Base-by-base conservation (phyloP, 192 early-diverging fungal species). In the Allomyces macrogynus region DNA sequence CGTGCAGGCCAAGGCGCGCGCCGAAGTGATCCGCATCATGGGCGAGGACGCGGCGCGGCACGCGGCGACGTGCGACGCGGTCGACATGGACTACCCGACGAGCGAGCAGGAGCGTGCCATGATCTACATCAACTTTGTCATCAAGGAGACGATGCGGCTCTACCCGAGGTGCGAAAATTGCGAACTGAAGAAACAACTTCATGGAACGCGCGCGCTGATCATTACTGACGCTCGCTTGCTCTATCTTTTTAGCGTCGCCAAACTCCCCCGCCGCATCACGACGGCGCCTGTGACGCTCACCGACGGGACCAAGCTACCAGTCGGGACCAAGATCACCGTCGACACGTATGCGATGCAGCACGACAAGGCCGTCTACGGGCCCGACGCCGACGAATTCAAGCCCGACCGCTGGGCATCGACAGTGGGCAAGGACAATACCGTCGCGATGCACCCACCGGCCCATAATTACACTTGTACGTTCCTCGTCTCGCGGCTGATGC, bases 1-100 rank as follows among this genome's bases (percentile, higher is more conserved):
- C 4, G 73, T 83, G 26, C 81, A 85, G 69, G 43, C 72, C 23
- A 81, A 75, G 63, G 81, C 78, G 14, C 74, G 83, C 61, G 67
- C 67, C 24, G 79, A 83, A 66, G 78, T 78, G 24, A 44, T 78
- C 10, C 54, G 63, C 12, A 71, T 85, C 4, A 66, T 85, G 8
- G 83, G 83, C 24, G 77, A 85, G 66, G 71, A 75, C 14, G 80
- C 81, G 5, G 20, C 49, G 49, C 3, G 16, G 2, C 16, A n/a
- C 20, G 12, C 49, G 49, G 49, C 2, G 20, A 57, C 12, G 0
- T 20, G 16, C 16, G 12, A 14, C 16, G 16, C 49, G 49, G 49
- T 16, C 16, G 49, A 57, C 16, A n/a, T 57, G 49, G 16, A 14
- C 16, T 57, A 20, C 12, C 49, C 49, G 49, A 16, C 12, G 16